Evolutionary conservation across 805 yeast species (phyloP).

Genomic region (Candida patagonica): DNA sequence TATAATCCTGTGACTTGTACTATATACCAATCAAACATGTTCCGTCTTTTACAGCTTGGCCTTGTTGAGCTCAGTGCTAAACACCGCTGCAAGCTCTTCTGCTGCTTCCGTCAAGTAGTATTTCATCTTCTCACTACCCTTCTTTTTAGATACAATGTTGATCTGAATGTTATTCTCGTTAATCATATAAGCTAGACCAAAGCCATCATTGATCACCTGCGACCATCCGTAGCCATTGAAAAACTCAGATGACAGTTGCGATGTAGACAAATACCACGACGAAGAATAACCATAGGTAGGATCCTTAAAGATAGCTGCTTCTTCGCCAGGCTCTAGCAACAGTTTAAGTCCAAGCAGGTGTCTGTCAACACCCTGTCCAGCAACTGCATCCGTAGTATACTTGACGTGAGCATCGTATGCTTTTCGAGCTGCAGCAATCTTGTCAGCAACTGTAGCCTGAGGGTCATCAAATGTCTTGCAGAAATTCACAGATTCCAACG

Average conservation of each 20-base stretch:
- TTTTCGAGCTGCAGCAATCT: slow-evolving; percentile 55
- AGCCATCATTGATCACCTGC: slow-evolving; percentile 88
- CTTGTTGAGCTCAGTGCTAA: slow-evolving; percentile 30
- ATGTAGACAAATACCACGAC: slow-evolving; percentile 81
- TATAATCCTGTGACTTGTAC: too few species aligned
- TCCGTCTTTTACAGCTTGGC: slow-evolving; percentile 27
- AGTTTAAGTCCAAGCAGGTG: slow-evolving; percentile 85
- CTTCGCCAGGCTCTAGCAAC: slow-evolving; percentile 50
- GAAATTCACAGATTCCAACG: slow-evolving; percentile 58
- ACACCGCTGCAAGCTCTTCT: slow-evolving; percentile 64
- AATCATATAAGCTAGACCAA: slow-evolving; percentile 89
- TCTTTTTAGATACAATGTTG: slow-evolving; percentile 68
- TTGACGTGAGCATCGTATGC: slow-evolving; percentile 69
- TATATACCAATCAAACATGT: too few species aligned
- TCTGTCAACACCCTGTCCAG: slow-evolving; percentile 87
- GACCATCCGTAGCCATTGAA: slow-evolving; percentile 95
- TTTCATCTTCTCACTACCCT: slow-evolving; percentile 39
- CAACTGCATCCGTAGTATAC: slow-evolving; percentile 68
- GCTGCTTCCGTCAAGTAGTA: slow-evolving; percentile 71
- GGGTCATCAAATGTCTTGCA: slow-evolving; percentile 66
- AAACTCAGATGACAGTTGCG: slow-evolving; percentile 76
- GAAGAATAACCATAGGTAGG: slow-evolving; percentile 67
- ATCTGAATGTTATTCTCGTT: slow-evolving; percentile 78
- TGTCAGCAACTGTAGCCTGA: slow-evolving; percentile 40
- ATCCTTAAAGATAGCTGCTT: slow-evolving; percentile 54